phyloP scores from a whole-genome alignment of 78 protist genomes.

The Dictyostelium capitatum region DNA sequence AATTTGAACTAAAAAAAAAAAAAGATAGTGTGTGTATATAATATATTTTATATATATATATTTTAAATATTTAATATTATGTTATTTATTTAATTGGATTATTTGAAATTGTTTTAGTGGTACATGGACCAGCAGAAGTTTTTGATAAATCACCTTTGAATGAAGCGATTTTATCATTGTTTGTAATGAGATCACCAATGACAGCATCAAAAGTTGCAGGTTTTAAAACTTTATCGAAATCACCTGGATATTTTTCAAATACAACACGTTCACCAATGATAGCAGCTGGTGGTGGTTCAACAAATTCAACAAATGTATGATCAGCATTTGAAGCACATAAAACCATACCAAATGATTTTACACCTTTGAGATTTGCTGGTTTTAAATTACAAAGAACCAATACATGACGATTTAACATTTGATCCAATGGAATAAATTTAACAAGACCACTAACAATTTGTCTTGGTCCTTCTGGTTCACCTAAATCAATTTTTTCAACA shows the following conservation, averaged over 20 bases:
- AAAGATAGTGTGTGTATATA: not conserved
- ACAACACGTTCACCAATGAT: slow-evolving; percentile 80
- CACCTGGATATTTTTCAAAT: slow-evolving; percentile 82
- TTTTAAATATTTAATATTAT: not conserved
- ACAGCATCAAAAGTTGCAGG: slow-evolving; percentile 53
- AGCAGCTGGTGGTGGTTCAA: slow-evolving; percentile 72
- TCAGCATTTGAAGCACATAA: slow-evolving; percentile 85
- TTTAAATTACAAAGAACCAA: slow-evolving; percentile 91
- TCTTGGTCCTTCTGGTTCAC: slow-evolving; percentile 85
- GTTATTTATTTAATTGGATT: slow-evolving; percentile 46
- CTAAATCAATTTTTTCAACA: slow-evolving; percentile 93
- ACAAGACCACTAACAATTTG: slow-evolving; percentile 89
- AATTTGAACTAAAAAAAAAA: too few relatives aligned
- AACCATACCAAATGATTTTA: slow-evolving; percentile 91
- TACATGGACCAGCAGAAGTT: slow-evolving; percentile 80
- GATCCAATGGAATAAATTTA: slow-evolving; percentile 78
- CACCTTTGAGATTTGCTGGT: slow-evolving; percentile 82
- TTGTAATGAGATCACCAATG: slow-evolving; percentile 38
- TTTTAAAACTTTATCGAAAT: slow-evolving; percentile 70
- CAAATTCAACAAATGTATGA: slow-evolving; percentile 62
- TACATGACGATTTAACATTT: slow-evolving; percentile 73
- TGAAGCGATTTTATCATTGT: slow-evolving; percentile 60
- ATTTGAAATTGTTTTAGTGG: slow-evolving; percentile 41
- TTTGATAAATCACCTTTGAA: slow-evolving; percentile 78
- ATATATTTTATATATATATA: too few relatives aligned